These are phyloP conservation scores for Echria macrotheca DNA, from an alignment of 495 filamentous ascomycete genomes.

Conservation along the genomic window DNA sequence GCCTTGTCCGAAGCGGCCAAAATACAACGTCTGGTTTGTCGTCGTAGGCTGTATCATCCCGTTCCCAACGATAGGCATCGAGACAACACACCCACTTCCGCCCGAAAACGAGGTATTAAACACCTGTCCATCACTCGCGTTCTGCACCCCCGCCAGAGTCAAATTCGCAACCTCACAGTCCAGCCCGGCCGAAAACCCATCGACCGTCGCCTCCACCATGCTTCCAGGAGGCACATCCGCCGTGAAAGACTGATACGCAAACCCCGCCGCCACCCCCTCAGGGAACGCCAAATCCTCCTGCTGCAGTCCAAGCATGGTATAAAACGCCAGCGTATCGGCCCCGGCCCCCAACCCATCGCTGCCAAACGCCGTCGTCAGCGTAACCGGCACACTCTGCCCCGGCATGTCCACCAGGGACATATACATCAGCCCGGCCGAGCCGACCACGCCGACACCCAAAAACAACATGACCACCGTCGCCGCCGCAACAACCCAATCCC, in stretches of 20 bases:
- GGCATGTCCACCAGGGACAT: slow-evolving; percentile 9
- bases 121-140: slow-evolving; percentile 4
- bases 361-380: slow-evolving; percentile 10
- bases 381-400: slow-evolving; percentile 2
- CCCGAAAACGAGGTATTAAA: slow-evolving; percentile 13
- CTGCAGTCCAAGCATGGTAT: slow-evolving; percentile 16
- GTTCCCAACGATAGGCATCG: slow-evolving; percentile 9
- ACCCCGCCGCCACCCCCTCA: slow-evolving; percentile 14
- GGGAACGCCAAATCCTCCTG: slow-evolving; percentile 18
- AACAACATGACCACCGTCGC: slow-evolving; percentile 13
- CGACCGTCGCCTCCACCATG: slow-evolving; percentile 17
- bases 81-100: slow-evolving; percentile 8
- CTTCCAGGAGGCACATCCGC: slow-evolving; percentile 9
- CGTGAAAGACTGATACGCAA: slow-evolving; percentile 22
- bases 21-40: slow-evolving; percentile 7
- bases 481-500: slow-evolving; percentile 20
- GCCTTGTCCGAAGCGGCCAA: slow-evolving; percentile 14
- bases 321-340: slow-evolving; percentile 16
- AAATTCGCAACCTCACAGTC: slow-evolving; percentile 20
- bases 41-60: background rate
- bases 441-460: slow-evolving; percentile 14
- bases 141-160: slow-evolving; percentile 9
- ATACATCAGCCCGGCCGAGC: slow-evolving; percentile 20
- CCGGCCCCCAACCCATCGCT: slow-evolving; percentile 12
- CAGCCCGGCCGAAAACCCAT: slow-evolving; percentile 20